Evolutionary conservation across 352 stramenopile genomes (phyloP).

Genomic region (Globisporangium takayamanum): DNA sequence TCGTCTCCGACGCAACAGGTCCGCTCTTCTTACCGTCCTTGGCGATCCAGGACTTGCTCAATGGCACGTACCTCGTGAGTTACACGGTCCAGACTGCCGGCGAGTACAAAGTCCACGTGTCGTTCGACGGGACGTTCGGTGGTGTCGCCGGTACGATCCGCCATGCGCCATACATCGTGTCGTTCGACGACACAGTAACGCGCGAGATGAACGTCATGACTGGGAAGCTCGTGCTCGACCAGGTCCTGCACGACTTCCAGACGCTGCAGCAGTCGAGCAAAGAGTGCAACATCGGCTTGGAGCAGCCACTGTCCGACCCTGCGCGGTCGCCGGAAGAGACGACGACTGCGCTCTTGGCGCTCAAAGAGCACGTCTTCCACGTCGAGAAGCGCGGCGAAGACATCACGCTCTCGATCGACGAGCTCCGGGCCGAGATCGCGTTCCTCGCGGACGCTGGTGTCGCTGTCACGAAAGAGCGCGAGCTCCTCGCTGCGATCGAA

Average conservation of each 20-base stretch:
- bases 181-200: slow-evolving; percentile 72
- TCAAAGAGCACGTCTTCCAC: slow-evolving; percentile 77
- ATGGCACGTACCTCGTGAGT: slow-evolving; percentile 93
- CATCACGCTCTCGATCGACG: slow-evolving; percentile 55
- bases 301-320: slow-evolving; percentile 58
- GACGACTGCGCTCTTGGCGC: slow-evolving; percentile 53
- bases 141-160: slow-evolving; percentile 82
- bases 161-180: slow-evolving; percentile 86
- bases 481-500: slow-evolving; percentile 48
- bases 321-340: slow-evolving; percentile 52
- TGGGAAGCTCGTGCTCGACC: slow-evolving; percentile 71
- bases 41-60: slow-evolving; percentile 78
- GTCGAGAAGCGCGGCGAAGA: slow-evolving; percentile 69
- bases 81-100: slow-evolving; percentile 82
- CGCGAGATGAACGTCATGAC: slow-evolving; percentile 80
- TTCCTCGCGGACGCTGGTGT: slow-evolving; percentile 64
- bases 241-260: slow-evolving; percentile 62
- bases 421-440: slow-evolving; percentile 53
- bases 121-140: slow-evolving; percentile 92
- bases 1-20: slow-evolving; percentile 38
- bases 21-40: slow-evolving; percentile 53
- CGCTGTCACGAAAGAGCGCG: slow-evolving; percentile 41
- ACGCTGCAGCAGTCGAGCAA: slow-evolving; percentile 47
- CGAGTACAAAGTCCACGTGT: slow-evolving; percentile 80
- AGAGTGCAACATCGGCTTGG: slow-evolving; percentile 63